These are phyloP conservation scores for Trichoderma semiorbis DNA, from an alignment of 2,329 filamentous ascomycete species.

Conservation along the genomic window DNA sequence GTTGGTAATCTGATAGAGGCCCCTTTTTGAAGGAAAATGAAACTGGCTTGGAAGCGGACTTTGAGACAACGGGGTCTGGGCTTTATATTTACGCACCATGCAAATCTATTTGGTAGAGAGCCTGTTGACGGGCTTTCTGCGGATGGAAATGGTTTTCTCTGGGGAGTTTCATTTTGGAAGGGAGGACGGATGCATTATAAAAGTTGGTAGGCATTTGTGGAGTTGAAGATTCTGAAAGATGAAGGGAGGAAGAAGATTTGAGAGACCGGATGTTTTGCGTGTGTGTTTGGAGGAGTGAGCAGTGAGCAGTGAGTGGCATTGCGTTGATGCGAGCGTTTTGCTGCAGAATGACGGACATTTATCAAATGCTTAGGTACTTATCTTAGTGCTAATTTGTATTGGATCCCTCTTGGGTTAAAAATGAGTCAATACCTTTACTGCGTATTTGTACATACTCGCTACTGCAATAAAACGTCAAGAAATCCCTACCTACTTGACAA, in stretches of 20 bases:
- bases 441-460: not conserved
- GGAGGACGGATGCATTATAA: slow-evolving; percentile 2
- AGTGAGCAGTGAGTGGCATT: not conserved
- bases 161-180: not conserved
- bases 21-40: not conserved
- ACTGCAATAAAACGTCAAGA: not conserved
- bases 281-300: not conserved
- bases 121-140: not conserved
- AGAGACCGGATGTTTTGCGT: not conserved
- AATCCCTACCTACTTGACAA: not conserved
- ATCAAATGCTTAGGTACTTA: not conserved
- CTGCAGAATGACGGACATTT: not conserved
- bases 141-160: not conserved
- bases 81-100: not conserved
- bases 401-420: not conserved
- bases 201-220: slow-evolving; percentile 15
- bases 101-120: not conserved
- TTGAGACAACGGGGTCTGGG: not conserved
- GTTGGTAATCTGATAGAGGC: not conserved
- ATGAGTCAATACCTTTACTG: not conserved
- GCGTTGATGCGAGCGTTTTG: not conserved
- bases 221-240: not conserved
- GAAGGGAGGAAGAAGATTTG: not conserved
- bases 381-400: not conserved
- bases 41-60: not conserved